Percentiles rank a stretch among this genome's conserved stretches.
Conservation (phyloP, 2,329 filamentous ascomycete species). For the Dryadomyces sulphureus region DNA sequence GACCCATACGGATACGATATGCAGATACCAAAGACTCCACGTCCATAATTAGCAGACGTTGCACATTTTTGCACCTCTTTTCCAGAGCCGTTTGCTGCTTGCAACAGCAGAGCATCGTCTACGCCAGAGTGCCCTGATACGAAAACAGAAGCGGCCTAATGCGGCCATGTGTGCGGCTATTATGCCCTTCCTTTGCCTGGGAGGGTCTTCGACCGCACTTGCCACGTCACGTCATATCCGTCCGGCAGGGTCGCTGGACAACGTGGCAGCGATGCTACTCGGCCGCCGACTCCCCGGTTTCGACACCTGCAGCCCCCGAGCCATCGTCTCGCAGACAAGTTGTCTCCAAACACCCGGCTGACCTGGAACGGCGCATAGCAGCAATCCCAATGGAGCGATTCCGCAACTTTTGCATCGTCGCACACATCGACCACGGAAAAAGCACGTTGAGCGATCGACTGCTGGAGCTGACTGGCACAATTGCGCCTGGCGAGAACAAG, state of each 20-base stretch:
- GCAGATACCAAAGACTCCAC: too few relatives aligned
- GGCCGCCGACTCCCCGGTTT: not conserved
- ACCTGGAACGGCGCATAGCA: conserved; percentile 46
- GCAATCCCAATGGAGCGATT: conserved; percentile 66
- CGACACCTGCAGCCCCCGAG: not conserved
- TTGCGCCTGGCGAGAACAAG: conserved; percentile 68
- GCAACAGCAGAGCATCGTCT: not conserved
- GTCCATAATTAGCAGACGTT: too few relatives aligned
- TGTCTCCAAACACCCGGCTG: conserved; percentile 14
- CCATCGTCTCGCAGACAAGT: not conserved
- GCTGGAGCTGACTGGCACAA: conserved; percentile 87
- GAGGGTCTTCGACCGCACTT: not conserved
- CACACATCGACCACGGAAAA: conserved; percentile 97
- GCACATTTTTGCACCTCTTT: too few relatives aligned
- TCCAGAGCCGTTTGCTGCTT: not conserved
- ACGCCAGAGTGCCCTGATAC: conserved; percentile 3
- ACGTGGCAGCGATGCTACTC: not conserved
- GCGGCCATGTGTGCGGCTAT: conserved; percentile 20
- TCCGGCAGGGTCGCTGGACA: not conserved
- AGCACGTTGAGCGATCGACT: conserved; percentile 87
- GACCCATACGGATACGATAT: too few relatives aligned
- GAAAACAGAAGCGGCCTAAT: conserved; percentile 11
- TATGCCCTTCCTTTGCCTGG: conserved; percentile 11
- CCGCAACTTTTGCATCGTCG: conserved; percentile 97
- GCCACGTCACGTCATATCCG: not conserved